Conservation (phyloP, 2,329 filamentous ascomycete species). For the Metarhizium guizhouense region DNA sequence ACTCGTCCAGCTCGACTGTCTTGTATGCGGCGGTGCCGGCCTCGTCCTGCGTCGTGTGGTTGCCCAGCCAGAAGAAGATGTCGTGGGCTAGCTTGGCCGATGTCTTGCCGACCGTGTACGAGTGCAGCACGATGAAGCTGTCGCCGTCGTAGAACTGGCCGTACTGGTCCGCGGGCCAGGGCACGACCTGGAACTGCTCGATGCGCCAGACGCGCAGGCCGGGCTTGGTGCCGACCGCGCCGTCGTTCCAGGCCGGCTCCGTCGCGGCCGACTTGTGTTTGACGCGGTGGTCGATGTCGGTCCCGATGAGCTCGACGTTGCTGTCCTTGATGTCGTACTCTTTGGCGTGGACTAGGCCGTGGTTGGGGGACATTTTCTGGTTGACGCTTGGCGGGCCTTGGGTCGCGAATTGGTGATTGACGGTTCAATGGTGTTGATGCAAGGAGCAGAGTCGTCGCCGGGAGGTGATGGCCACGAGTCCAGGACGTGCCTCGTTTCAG, state of each 20-base stretch:
- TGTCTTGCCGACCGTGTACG: conserved; percentile 40
- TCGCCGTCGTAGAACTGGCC: conserved; percentile 60
- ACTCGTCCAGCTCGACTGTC: conserved; percentile 62
- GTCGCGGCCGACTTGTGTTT: conserved; percentile 57
- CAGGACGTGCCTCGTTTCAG: neutral
- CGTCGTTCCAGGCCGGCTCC: conserved; percentile 60
- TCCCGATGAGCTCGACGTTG: conserved; percentile 58
- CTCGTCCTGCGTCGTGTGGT: conserved; percentile 58
- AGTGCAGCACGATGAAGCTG: conserved; percentile 57
- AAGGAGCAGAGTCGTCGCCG: neutral
- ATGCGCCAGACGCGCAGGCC: conserved; percentile 59
- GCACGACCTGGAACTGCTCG: conserved; percentile 55
- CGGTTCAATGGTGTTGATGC: neutral
- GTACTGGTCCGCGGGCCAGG: conserved; percentile 46
- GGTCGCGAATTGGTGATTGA: neutral
- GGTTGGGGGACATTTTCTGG: conserved; percentile 47
- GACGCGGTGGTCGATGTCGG: conserved; percentile 56
- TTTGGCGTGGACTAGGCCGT: conserved; percentile 52
- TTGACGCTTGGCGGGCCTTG: neutral
- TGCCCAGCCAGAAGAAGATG: conserved; percentile 63
- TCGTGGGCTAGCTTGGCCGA: conserved; percentile 46
- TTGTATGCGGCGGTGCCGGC: conserved; percentile 62
- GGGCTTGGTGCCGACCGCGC: conserved; percentile 38
- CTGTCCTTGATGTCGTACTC: conserved; percentile 60
- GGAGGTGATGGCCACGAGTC: neutral